These are phyloP conservation scores for Colletotrichum sp. DNA, from an alignment of 2,329 filamentous ascomycete species.

Conservation along the genomic window DNA sequence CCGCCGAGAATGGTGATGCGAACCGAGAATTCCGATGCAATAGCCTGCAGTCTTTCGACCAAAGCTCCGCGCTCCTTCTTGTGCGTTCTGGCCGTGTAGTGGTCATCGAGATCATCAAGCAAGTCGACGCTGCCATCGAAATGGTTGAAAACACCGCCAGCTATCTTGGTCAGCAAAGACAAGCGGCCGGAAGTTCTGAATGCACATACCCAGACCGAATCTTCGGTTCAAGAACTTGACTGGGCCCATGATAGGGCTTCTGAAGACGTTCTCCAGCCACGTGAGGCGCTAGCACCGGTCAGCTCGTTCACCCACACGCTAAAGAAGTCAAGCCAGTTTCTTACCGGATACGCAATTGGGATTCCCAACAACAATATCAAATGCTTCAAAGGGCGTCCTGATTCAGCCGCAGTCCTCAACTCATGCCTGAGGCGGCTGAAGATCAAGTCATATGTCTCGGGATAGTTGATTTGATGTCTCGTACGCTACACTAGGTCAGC, in stretches of 20 bases:
- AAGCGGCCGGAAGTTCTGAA: no score
- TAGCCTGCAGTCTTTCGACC: constrained; percentile 79
- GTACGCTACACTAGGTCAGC: constrained; percentile 63
- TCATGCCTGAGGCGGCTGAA: constrained; percentile 79
- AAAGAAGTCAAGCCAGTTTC: constrained; percentile 40
- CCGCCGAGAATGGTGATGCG: constrained; percentile 92
- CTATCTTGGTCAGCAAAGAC: constrained; percentile 35
- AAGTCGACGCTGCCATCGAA: constrained; percentile 95
- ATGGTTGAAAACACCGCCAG: constrained; percentile 87
- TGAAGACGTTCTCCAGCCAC: constrained; percentile 95
- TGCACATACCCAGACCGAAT: constrained; percentile 71
- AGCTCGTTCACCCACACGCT: constrained; percentile 1
- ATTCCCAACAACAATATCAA: constrained; percentile 88
- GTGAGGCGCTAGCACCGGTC: constrained; percentile 70
- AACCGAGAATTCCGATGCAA: constrained; percentile 86
- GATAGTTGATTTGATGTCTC: constrained; percentile 92
- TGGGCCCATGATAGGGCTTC: constrained; percentile 84
- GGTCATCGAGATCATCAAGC: constrained; percentile 91
- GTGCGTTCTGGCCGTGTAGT: constrained; percentile 92
- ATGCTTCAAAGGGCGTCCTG: constrained; percentile 83
- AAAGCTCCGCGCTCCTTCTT: constrained; percentile 85
- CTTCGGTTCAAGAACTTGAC: constrained; percentile 90
- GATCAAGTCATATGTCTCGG: constrained; percentile 85
- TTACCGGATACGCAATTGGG: constrained; percentile 80
- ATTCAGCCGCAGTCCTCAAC: constrained; percentile 69